Conservation (phyloP, 2,329 filamentous ascomycete species). For the Parastagonospora nodorum region DNA sequence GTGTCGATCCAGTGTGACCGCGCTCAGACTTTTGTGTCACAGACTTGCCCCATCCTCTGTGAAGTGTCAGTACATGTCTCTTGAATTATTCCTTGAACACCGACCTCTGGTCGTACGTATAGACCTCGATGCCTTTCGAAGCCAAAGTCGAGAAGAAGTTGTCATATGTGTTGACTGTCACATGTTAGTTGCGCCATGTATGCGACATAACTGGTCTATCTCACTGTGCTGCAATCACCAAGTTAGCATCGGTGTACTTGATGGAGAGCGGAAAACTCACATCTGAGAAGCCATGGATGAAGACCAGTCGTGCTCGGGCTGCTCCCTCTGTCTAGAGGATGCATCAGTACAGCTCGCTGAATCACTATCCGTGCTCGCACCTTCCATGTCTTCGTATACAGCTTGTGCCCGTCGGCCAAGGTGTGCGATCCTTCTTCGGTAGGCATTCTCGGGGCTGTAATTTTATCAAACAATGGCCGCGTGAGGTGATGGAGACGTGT, state of each 20-base stretch:
- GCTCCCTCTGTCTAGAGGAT: slow-evolving; percentile 58
- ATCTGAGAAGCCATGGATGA: slow-evolving; percentile 87
- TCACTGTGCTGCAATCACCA: slow-evolving; percentile 12
- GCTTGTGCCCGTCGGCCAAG: slow-evolving; percentile 57
- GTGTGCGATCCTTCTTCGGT: slow-evolving; percentile 59
- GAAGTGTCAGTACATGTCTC: slow-evolving; percentile 11
- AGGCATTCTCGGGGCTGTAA: slow-evolving; percentile 31
- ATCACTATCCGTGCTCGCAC: slow-evolving; percentile 36
- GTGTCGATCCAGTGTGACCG: slow-evolving; percentile 76
- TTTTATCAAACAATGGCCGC: neutral
- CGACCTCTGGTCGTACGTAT: slow-evolving; percentile 77
- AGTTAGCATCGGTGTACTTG: neutral
- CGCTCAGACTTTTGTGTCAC: slow-evolving; percentile 65
- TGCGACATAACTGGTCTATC: neutral
- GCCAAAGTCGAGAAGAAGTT: slow-evolving; percentile 74
- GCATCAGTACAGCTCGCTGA: slow-evolving; percentile 10
- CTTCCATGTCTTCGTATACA: slow-evolving; percentile 68
- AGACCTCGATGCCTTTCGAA: slow-evolving; percentile 72
- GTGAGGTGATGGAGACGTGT: too few species aligned
- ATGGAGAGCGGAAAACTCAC: slow-evolving; percentile 34
- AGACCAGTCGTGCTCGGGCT: slow-evolving; percentile 73
- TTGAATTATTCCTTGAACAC: neutral
- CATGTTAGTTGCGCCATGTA: slow-evolving; percentile 20
- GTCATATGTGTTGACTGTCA: slow-evolving; percentile 70
- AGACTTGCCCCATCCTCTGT: slow-evolving; percentile 80